Percentiles rank a stretch among this genome's conserved stretches.
Evolutionary conservation across 257 asterid genomes (phyloP).

Genomic region (Salvia rosmarinus): DNA sequence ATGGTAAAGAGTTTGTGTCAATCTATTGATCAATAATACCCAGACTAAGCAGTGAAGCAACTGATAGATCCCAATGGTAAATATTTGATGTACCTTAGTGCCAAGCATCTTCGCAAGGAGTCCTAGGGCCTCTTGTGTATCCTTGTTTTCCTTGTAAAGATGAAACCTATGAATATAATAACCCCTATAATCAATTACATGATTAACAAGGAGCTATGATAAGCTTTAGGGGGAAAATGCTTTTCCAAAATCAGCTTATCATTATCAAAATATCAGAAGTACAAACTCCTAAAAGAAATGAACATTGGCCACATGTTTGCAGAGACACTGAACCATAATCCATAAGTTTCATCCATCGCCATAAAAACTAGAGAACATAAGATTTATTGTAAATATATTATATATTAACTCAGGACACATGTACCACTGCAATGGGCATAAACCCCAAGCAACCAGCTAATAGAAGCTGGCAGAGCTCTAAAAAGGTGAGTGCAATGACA

Average conservation of each 20-base stretch:
- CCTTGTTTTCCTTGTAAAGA: conserved; percentile 98
- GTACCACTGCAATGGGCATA: conserved; percentile 3
- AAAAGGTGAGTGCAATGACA: conserved; percentile 13
- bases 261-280: background rate
- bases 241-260: background rate
- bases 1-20: conserved; percentile 24
- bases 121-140: conserved; percentile 92
- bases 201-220: conserved; percentile 14
- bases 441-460: background rate
- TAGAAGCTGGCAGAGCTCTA: background rate
- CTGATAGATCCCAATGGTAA: conserved; percentile 16
- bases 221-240: background rate
- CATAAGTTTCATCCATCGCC: background rate
- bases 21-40: conserved; percentile 13
- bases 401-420: background rate
- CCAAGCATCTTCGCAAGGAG: conserved; percentile 92
- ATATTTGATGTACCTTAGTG: conserved; percentile 63
- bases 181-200: conserved; percentile 22
- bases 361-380: background rate
- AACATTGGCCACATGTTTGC: background rate
- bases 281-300: conserved; percentile 8
- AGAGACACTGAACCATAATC: background rate
- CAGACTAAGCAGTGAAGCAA: conserved; percentile 16
- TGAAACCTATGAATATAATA: conserved; percentile 62
- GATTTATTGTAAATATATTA: background rate